phyloP scores from a whole-genome alignment of 306 rosid species.

The Notholithocarpus densiflorus region DNA sequence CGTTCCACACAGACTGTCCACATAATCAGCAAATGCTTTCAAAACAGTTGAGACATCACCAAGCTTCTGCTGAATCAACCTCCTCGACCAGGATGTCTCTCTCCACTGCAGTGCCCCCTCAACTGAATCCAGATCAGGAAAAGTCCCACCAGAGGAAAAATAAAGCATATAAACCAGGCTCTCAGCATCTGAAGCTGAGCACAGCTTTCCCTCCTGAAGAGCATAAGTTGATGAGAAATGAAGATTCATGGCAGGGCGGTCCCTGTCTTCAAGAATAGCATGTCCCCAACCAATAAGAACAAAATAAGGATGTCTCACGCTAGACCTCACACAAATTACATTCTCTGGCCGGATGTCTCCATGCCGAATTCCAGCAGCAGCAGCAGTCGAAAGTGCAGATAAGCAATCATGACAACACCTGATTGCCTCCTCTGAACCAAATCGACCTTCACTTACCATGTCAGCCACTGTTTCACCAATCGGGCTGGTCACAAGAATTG shows the following conservation, averaged over 20 bases:
- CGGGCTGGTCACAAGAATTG: conserved; percentile 86
- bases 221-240: conserved; percentile 91
- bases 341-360: conserved; percentile 96
- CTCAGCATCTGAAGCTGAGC: conserved; percentile 98
- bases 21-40: conserved; percentile 95
- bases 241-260: conserved; percentile 94
- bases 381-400: conserved; percentile 78
- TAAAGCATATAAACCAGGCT: conserved; percentile 94
- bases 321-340: conserved; percentile 63
- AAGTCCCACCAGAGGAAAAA: conserved; percentile 71
- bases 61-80: conserved; percentile 89
- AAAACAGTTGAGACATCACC: conserved; percentile 83
- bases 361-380: conserved; percentile 83
- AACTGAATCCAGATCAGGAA: conserved; percentile 84
- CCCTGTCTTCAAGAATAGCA: conserved; percentile 94
- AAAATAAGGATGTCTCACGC: conserved; percentile 57
- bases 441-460: conserved; percentile 62
- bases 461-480: conserved; percentile 84
- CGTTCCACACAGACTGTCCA: conserved; percentile 96
- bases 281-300: conserved; percentile 94
- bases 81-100: conserved; percentile 91
- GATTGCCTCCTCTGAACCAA: conserved; percentile 73
- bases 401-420: conserved; percentile 95
- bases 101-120: conserved; percentile 97
- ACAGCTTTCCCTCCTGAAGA: conserved; percentile 91